Evolutionary conservation across 2,329 filamentous ascomycete genomes (phyloP), one percentile per base, ranked within the genome.

Genomic region (Drechmeria coniospora): DNA sequence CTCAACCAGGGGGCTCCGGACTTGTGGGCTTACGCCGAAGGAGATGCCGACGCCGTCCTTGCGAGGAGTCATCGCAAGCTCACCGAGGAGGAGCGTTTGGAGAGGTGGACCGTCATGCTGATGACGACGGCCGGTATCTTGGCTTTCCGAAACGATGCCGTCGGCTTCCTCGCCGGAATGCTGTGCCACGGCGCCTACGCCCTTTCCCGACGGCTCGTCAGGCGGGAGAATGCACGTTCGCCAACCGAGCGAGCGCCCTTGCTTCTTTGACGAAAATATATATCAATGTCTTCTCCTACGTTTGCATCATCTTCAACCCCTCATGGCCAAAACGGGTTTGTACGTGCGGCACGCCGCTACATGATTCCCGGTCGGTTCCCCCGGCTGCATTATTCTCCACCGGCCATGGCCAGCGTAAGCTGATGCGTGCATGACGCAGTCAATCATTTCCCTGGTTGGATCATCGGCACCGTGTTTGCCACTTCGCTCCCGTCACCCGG

Each of bases 51-150:
- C 4, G 32, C 36, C 19, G 34, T 39, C 16, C 42, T 50, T 31
- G 39, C 47, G 3, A 63, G 65, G 39, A 53, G 45, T 15, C 58
- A 65, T 16, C 59, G 65, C 13, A 56, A 62, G 6, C 49, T 79
- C 2, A 69, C 65, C 2, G 75, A 83, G 11, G 59, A 69, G 28
- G 80, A 90, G 51, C 66, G 74, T 25, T 67, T 66, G 31, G 72
- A 82, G 48, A 65, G 84, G 32, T 93, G 82, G 79, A 80, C 74
- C 14, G 76, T 93, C 0, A 92, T 94, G 84, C 63, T 93, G 32
- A 76, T 86, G 35, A 95, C 87, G 0, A 73, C 82, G 7, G 84
- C 80, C 0, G 68, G 78, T 3, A 65, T 92, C 29, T 53, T 95
- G 27, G 83, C 82, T 0, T 93, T 92, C 43, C 79, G 74, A 49